A percentile compares a stretch with the other conserved stretches of the same genome.
These are phyloP conservation scores for Malus asiatica DNA, from an alignment of 306 rosid species.

Conservation along the genomic window DNA sequence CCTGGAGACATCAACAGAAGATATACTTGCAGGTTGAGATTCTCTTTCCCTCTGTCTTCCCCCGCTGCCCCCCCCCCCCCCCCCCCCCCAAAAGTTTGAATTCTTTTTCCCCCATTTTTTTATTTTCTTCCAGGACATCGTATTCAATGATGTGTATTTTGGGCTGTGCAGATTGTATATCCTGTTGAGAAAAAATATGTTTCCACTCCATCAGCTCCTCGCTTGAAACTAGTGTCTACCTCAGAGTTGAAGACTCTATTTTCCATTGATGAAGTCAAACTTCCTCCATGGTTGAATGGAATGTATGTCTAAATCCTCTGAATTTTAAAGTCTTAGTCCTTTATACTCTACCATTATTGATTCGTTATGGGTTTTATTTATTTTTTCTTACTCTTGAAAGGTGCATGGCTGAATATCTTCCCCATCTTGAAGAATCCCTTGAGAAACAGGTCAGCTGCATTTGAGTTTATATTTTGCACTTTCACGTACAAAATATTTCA, in stretches of 20 bases:
- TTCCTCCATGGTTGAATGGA: conserved; percentile 81
- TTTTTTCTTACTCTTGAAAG: conserved; percentile 29
- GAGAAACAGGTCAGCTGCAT: conserved; percentile 69
- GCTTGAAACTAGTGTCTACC: conserved; percentile 65
- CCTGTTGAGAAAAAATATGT: conserved; percentile 74
- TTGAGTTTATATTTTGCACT: background rate
- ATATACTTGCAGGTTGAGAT: conserved; percentile 75
- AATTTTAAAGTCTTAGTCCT: background rate
- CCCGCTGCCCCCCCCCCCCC: background rate
- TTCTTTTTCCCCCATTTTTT: background rate
- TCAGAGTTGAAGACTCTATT: conserved; percentile 69
- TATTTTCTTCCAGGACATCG: background rate
- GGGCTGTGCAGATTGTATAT: conserved; percentile 50
- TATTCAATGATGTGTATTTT: conserved; percentile 1
- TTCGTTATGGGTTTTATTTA: background rate
- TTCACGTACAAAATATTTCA: background rate
- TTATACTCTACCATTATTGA: conserved; percentile 1
- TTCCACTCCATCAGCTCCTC: conserved; percentile 74
- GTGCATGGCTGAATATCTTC: conserved; percentile 97
- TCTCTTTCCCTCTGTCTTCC: background rate
- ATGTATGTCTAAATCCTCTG: conserved; percentile 47
- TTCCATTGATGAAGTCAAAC: conserved; percentile 80
- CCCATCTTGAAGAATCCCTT: conserved; percentile 80
- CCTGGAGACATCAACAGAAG: conserved; percentile 78
- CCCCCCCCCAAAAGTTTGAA: background rate